phyloP scores from a whole-genome alignment of 345 rosid genomes.

The Litchi chinensis region DNA sequence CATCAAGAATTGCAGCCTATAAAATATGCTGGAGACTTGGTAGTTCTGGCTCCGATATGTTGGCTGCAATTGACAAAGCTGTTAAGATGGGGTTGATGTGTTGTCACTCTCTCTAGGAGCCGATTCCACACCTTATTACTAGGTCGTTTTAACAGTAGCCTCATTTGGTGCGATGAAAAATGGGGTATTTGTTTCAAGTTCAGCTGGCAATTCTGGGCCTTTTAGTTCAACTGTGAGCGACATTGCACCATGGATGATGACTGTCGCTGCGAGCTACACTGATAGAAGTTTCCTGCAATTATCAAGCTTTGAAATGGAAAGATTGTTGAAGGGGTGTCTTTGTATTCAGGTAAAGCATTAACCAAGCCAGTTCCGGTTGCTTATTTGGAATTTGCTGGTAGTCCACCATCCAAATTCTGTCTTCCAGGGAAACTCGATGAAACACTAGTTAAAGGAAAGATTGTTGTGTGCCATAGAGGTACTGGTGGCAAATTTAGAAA shows the following conservation, averaged over 20 bases:
- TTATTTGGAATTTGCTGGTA: constrained; percentile 43
- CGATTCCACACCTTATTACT: constrained; percentile 49
- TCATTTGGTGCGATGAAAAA: constrained; percentile 52
- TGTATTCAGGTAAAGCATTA: constrained; percentile 38
- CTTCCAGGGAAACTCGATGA: constrained; percentile 25
- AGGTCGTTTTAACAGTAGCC: constrained; percentile 56
- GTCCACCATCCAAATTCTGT: constrained; percentile 9
- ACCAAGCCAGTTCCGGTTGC: constrained; percentile 47
- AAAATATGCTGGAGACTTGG: constrained; percentile 74
- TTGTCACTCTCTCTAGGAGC: constrained; percentile 71
- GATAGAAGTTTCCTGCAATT: constrained; percentile 66
- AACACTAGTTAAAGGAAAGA: constrained; percentile 40
- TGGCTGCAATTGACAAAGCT: constrained; percentile 71
- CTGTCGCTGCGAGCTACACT: constrained; percentile 78
- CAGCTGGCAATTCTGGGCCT: constrained; percentile 83
- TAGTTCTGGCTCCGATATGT: constrained; percentile 44
- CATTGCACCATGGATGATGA: constrained; percentile 83
- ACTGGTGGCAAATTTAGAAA: not conserved
- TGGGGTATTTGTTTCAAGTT: constrained; percentile 74
- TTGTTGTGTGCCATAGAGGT: constrained; percentile 44
- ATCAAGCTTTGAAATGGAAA: constrained; percentile 53
- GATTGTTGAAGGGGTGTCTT: constrained; percentile 47
- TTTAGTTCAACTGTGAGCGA: constrained; percentile 43
- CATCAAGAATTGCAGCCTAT: constrained; percentile 69
- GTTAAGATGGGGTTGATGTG: constrained; percentile 75